Percentiles rank a stretch among this genome's conserved stretches.
These are phyloP conservation scores for Monosporozyma aerobia DNA, from an alignment of 805 yeast species.

Conservation along the genomic window DNA sequence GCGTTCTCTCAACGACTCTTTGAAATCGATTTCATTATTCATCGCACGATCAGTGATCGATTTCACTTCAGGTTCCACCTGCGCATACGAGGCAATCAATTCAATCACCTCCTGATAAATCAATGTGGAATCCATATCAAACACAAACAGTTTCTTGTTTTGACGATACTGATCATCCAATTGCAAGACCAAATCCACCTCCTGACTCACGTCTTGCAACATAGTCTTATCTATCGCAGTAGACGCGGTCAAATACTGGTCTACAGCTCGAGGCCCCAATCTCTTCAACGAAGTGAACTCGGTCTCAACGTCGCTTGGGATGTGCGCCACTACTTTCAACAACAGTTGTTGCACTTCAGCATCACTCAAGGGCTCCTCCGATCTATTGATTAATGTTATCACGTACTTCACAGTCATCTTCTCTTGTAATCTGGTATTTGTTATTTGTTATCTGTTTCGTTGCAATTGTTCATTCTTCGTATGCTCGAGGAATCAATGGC, in stretches of 20 bases:
- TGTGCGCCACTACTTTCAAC: background rate
- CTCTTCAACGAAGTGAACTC: background rate
- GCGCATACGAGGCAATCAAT: constrained; percentile 87
- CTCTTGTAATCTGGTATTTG: background rate
- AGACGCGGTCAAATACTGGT: background rate
- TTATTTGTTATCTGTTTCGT: too few species aligned
- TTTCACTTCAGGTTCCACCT: constrained; percentile 78
- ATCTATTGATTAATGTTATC: constrained; percentile 10
- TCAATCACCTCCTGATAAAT: constrained; percentile 96
- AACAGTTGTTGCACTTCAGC: background rate
- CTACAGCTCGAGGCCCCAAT: constrained; percentile 1
- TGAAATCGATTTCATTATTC: constrained; percentile 94
- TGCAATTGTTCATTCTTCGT: background rate
- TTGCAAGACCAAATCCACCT: constrained; percentile 20
- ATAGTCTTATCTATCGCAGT: background rate
- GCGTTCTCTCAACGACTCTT: constrained; percentile 65
- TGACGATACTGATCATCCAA: constrained; percentile 15
- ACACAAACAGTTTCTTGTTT: constrained; percentile 54
- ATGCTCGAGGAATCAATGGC: background rate
- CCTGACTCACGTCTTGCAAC: constrained; percentile 4
- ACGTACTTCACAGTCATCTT: constrained; percentile 1
- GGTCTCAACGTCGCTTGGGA: background rate
- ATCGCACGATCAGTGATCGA: constrained; percentile 87
- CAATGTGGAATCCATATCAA: constrained; percentile 97
- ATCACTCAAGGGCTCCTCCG: constrained; percentile 2